A percentile compares a stretch with the other conserved stretches of the same genome.
phyloP scores from a whole-genome alignment of 2,329 filamentous ascomycete genomes.

The Neofusicoccum kwambonambiense region DNA sequence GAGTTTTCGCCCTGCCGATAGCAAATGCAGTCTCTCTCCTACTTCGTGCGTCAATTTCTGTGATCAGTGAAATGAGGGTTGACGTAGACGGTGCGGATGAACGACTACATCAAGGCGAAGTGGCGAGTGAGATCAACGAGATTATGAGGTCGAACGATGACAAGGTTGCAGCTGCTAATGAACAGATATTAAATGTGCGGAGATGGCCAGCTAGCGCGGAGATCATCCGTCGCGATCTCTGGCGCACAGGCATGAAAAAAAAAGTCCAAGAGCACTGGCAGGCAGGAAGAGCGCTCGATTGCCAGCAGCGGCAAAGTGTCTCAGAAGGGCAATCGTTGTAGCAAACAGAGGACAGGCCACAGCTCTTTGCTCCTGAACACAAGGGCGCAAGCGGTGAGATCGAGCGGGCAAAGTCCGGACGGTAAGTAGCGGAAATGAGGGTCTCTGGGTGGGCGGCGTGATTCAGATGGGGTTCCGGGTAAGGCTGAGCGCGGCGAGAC shows the following conservation, averaged over 20 bases:
- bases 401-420: not conserved
- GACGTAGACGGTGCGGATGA: not conserved
- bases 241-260: not conserved
- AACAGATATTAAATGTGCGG: not conserved
- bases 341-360: no score
- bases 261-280: not conserved
- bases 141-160: not conserved
- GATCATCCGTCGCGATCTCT: slow-evolving; percentile 1
- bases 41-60: not conserved
- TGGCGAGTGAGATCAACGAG: no score
- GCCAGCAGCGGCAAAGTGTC: no score
- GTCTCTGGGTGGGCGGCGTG: not conserved
- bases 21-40: not conserved
- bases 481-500: slow-evolving; percentile 1
- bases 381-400: not conserved
- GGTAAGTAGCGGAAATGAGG: slow-evolving; percentile 5
- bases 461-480: slow-evolving; percentile 1
- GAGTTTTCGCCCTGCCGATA: not conserved
- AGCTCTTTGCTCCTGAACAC: no score
- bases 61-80: not conserved
- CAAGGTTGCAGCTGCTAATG: not conserved
- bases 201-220: not conserved
- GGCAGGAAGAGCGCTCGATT: no score
- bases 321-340: no score
- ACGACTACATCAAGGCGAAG: no score